These are phyloP conservation scores for Cochlearia excelsa DNA, from an alignment of 345 rosid species.

Conservation along the genomic window DNA sequence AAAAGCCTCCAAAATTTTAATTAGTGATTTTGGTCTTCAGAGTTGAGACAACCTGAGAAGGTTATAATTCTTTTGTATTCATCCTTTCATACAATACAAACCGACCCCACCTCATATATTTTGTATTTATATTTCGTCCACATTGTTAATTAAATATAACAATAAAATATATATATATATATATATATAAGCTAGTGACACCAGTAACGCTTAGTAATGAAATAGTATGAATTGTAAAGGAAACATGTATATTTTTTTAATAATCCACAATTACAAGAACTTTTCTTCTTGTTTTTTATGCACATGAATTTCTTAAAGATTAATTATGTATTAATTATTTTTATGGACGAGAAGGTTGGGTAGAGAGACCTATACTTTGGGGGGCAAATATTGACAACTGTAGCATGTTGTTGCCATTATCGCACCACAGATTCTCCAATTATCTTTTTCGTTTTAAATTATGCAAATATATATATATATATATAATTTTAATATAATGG, in stretches of 20 bases:
- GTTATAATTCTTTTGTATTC: conserved; percentile 41
- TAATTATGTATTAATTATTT: neutral
- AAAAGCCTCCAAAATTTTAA: conserved; percentile 6
- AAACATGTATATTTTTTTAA: too few relatives aligned
- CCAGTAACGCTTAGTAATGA: too few relatives aligned
- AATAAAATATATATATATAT: too few relatives aligned
- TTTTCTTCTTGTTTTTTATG: neutral
- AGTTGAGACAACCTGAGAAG: conserved; percentile 36
- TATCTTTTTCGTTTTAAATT: neutral
- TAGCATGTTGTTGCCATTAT: conserved; percentile 40
- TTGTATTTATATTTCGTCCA: neutral
- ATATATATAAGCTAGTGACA: too few relatives aligned
- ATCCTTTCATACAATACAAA: conserved; percentile 40
- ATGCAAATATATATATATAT: neutral
- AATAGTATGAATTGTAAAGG: too few relatives aligned
- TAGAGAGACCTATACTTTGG: conserved; percentile 35
- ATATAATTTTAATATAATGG: neutral
- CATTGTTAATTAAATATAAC: too few relatives aligned
- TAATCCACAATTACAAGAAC: neutral
- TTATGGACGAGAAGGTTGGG: conserved; percentile 19
- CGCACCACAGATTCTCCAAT: conserved; percentile 29
- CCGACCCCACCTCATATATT: conserved; percentile 41
- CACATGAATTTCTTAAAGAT: conserved; percentile 27
- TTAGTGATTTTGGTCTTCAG: conserved; percentile 24
- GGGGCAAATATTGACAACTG: conserved; percentile 34